Evolutionary conservation across 306 rosid species (phyloP).

Genomic region (Begonia masoniana): DNA sequence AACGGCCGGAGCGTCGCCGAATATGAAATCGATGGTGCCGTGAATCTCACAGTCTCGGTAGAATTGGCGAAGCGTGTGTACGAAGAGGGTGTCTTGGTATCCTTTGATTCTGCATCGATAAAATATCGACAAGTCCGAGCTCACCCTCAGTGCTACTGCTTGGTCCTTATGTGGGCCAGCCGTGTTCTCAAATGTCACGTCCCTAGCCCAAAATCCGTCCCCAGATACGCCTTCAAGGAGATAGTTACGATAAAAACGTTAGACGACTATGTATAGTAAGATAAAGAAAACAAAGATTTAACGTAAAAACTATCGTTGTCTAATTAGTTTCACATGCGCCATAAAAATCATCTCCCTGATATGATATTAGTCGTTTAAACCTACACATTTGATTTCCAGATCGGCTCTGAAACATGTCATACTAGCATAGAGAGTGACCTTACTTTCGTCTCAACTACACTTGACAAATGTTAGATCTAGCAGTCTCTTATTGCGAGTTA

Average conservation of each 20-base stretch:
- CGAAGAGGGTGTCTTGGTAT: slow-evolving; percentile 62
- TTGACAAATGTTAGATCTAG: no score
- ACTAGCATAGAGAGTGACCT: no score
- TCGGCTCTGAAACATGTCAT: no score
- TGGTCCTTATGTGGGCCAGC: slow-evolving; percentile 54
- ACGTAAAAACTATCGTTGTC: not conserved
- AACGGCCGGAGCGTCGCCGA: slow-evolving; percentile 30
- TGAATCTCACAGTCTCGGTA: slow-evolving; percentile 43
- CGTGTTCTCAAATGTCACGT: slow-evolving; percentile 62
- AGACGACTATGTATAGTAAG: not conserved
- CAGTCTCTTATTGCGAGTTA: no score
- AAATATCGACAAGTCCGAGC: no score
- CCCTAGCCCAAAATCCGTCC: slow-evolving; percentile 74
- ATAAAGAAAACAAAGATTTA: not conserved
- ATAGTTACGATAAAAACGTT: not conserved
- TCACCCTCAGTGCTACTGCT: slow-evolving; percentile 38
- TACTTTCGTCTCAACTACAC: no score
- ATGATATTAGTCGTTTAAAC: no score
- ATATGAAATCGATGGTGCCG: slow-evolving; percentile 38
- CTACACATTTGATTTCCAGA: no score
- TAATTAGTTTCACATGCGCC: not conserved
- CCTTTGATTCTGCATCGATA: no score
- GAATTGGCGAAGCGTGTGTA: slow-evolving; percentile 51
- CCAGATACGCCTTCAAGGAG: slow-evolving; percentile 37
- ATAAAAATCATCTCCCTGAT: no score